Conservation (phyloP, 2,329 filamentous ascomycete species). For the Colletotrichum theobromicola region DNA sequence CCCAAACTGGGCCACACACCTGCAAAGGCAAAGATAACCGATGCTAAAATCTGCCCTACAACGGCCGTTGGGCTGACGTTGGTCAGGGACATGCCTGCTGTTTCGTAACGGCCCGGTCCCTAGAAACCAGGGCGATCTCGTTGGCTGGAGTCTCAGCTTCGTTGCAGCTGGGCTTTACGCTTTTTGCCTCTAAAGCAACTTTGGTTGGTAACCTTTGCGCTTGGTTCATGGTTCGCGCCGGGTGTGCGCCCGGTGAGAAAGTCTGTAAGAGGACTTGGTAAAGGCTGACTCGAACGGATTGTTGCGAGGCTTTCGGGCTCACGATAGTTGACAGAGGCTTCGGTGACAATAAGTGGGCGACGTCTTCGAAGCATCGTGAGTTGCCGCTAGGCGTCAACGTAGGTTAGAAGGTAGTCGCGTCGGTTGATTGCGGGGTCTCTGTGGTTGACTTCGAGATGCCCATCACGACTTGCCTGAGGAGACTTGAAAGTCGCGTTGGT, state of each 20-base stretch:
- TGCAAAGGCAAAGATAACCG: background rate
- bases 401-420: too few relatives aligned
- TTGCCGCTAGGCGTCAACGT: background rate
- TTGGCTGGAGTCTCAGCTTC: background rate
- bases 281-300: background rate
- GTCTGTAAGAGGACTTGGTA: background rate
- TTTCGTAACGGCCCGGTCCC: background rate
- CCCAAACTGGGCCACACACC: background rate
- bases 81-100: background rate
- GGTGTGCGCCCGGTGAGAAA: background rate
- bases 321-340: background rate
- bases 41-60: background rate
- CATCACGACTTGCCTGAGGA: background rate
- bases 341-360: background rate
- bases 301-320: background rate
- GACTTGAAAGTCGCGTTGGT: background rate
- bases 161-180: slow-evolving; percentile 3
- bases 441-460: background rate
- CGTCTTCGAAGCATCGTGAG: background rate
- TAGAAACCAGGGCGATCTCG: background rate
- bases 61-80: background rate
- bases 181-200: background rate
- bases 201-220: background rate
- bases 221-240: background rate
- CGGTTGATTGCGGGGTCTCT: background rate